phyloP scores from a whole-genome alignment of 495 filamentous ascomycete species.

The Penicillium pulvis region DNA sequence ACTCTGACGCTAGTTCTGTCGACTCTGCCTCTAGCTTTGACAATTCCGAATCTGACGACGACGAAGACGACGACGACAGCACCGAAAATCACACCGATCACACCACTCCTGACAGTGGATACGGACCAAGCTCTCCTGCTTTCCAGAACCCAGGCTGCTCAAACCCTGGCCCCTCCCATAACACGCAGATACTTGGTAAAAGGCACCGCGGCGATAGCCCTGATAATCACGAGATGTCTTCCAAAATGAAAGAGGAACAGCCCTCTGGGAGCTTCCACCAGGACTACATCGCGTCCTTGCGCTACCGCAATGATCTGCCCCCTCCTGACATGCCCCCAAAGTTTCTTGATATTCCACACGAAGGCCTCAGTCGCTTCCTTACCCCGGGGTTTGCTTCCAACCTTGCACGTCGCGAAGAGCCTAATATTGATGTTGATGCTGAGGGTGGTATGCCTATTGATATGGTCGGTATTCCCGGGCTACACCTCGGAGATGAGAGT shows the following conservation, averaged over 20 bases:
- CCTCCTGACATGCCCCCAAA: conserved; percentile 93
- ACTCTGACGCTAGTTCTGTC: too few relatives aligned
- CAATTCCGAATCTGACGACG: too few relatives aligned
- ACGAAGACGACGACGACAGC: too few relatives aligned
- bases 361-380: conserved; percentile 85
- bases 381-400: conserved; percentile 84
- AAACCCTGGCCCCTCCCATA: neutral
- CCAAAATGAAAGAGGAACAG: conserved; percentile 45
- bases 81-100: too few relatives aligned
- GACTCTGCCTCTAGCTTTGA: too few relatives aligned
- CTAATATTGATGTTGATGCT: conserved; percentile 95
- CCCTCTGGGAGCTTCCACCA: conserved; percentile 74
- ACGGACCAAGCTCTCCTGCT: too few relatives aligned
- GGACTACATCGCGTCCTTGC: conserved; percentile 92
- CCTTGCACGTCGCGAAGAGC: conserved; percentile 83
- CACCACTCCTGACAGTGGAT: too few relatives aligned
- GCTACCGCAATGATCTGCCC: conserved; percentile 92
- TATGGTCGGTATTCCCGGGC: conserved; percentile 87
- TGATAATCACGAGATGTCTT: conserved; percentile 25
- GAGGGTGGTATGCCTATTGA: conserved; percentile 98
- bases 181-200: neutral
- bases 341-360: conserved; percentile 93
- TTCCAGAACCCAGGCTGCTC: too few relatives aligned
- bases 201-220: neutral
- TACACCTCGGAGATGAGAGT: conserved; percentile 94